Evolutionary conservation across 1,284 basidiomycete genomes (phyloP), one percentile per base, ranked within the genome.

Genomic region (Tilletiaria anomala): DNA sequence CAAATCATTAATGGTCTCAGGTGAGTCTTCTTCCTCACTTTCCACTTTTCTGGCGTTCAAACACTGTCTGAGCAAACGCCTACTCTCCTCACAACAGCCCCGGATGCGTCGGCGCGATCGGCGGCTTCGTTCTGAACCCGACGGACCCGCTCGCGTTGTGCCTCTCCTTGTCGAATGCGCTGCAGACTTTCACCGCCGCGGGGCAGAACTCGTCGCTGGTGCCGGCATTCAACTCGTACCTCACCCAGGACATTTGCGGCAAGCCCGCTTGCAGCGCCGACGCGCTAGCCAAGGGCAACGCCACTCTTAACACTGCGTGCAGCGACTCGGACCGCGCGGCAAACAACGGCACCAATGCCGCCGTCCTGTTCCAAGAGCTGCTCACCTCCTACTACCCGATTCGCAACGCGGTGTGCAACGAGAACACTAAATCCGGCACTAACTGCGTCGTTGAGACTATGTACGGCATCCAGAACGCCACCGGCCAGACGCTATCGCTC

Each of bases 131-230:
- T 17, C 36, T 37, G 23, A 37, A 26, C 23, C n/a, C n/a, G n/a
- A n/a, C n/a, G n/a, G 36, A 26, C 22, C 23, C 16, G 23, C 36
- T 37, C 36, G 24, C 36, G 23, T 22, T 26, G 23, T 37, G 36
- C 23, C 36, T 37, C 36, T 22, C 23, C n/a, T 26, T 37, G 23
- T 26, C 36, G 23, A 16, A 2, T 18, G 36, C 36, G 5, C 36
- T 37, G 23, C 15, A 17, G 23, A 37, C n/a, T 16, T 37, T 37
- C 36, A 37, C 36, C 36, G 6, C 36, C 36, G 23, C 31, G 23
- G 21, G 21, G 23, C 16, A 18, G 15, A 15, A 16, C 3, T 22
- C 24, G 23, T 23, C 20, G 15, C 36, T 37, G 23, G 12, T 21
- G 12, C 21, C 14, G 11, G n/a, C 36, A 22, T 8, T 37, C 21